Conservation (phyloP, 208 protist genomes). For the Phytomonas francai region DNA sequence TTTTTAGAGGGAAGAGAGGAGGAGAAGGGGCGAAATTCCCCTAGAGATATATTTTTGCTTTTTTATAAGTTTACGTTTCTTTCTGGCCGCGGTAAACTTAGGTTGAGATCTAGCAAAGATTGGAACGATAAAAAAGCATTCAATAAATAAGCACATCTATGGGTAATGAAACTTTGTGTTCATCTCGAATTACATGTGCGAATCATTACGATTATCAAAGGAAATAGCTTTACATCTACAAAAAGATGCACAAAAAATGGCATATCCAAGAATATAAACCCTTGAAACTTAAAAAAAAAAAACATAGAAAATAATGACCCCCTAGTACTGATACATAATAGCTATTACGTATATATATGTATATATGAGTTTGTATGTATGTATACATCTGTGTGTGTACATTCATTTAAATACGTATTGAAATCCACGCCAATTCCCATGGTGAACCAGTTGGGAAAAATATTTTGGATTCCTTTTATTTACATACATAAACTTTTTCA, state of each 20-base stretch:
- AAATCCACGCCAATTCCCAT: background rate
- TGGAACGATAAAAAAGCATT: slow-evolving; percentile 2
- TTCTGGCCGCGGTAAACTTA: background rate
- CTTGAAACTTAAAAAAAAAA: slow-evolving; percentile 5
- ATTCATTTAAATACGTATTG: background rate
- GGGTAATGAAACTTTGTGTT: background rate
- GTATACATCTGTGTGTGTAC: slow-evolving; percentile 2
- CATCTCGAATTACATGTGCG: background rate
- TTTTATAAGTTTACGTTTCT: slow-evolving; percentile 5
- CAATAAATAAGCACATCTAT: slow-evolving; percentile 2
- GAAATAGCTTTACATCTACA: slow-evolving; percentile 8
- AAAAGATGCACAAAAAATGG: slow-evolving; percentile 1
- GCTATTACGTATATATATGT: slow-evolving; percentile 2
- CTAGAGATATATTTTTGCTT: background rate
- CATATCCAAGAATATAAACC: slow-evolving; percentile 2
- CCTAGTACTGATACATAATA: background rate
- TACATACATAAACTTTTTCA: background rate
- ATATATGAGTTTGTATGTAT: background rate
- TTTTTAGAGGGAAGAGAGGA: slow-evolving; percentile 1
- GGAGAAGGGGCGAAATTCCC: background rate
- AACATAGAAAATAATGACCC: slow-evolving; percentile 13
- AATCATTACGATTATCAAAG: background rate
- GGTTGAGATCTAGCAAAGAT: slow-evolving; percentile 4
- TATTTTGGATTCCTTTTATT: background rate
- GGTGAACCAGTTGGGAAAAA: background rate